Percentiles rank a stretch among this genome's conserved stretches.
These are phyloP conservation scores for Cynara cardunculus DNA, from an alignment of 129 eudicot genomes.

Conservation along the genomic window DNA sequence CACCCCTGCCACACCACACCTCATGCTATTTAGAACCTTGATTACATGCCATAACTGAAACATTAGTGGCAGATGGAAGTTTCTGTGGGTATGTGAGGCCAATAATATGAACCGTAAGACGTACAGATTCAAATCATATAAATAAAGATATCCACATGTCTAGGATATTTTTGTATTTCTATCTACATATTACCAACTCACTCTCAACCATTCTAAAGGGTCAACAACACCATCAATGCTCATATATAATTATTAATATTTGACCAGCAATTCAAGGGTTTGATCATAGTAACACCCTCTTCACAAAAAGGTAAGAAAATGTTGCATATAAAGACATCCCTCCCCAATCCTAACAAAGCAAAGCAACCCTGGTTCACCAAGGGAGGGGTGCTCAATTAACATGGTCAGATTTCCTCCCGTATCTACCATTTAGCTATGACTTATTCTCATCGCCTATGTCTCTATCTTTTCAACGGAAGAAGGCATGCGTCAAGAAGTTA, in stretches of 20 bases:
- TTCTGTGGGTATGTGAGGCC: neutral
- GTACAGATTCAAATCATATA: neutral
- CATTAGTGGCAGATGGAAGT: neutral
- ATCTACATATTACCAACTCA: neutral
- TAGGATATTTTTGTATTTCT: neutral
- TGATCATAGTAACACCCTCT: neutral
- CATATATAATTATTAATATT: too few species aligned
- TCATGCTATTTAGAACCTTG: neutral
- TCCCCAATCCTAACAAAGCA: neutral
- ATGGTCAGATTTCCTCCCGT: neutral
- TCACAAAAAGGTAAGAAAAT: neutral
- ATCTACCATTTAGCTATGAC: neutral
- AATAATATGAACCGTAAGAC: neutral
- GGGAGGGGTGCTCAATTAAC: too few species aligned
- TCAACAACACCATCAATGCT: neutral
- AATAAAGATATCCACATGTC: neutral
- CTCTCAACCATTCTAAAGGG: neutral
- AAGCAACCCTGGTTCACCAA: neutral
- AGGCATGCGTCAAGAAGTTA: neutral
- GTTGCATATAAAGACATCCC: neutral
- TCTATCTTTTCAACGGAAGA: too few species aligned
- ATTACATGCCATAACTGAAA: neutral
- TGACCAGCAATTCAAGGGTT: neutral
- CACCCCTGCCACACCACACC: neutral
- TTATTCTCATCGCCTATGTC: too few species aligned